Base-by-base conservation (phyloP, 192 early-diverging fungal species). In the Linnemannia exigua region DNA sequence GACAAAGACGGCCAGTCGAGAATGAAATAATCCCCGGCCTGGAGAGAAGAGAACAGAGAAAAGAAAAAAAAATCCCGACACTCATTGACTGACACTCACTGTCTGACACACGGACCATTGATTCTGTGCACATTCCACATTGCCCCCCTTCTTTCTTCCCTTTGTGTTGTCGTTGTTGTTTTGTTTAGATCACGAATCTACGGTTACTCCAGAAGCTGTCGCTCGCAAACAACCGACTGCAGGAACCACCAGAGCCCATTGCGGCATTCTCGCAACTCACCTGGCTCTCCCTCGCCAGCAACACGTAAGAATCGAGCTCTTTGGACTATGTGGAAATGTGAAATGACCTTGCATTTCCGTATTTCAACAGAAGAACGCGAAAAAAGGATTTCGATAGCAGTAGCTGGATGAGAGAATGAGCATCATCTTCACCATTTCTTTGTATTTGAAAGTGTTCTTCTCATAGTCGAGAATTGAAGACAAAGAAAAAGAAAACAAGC, bases 251-350 rank as follows among this genome's bases (percentile, higher is more conserved):
- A n/a, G 67, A 73, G 20, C 81, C 82, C 11, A 81, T 91, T 1
- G 58, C 81, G 6, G 51, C 75, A 12, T 87, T 91, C 47, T 82
- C 50, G 25, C 87, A 91, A 16, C 81, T 91, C 4, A 87, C 84
- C 22, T 84, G 80, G 69, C 69, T 91, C 12, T 89, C 88, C 14
- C 74, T 91, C 3, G 87, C 88, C n/a, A 88, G 79, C 44, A 91
- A 91, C 70, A 75, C 70, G 83, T 86, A 86, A 72, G 82, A 47
- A 37, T 0, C 9, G 44, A 36, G 19, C 28, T 6, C 12, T n/a
- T n/a, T n/a, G n/a, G 66, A 36, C 5, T 36, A 17, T 36, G 4
- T 36, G 33, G 11, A 17, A 31, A 67, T 28, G 1, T 9, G 63
- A 1, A 38, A 4, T 84, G 5, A 52, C 7, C 22, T n/a, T n/a